phyloP scores from a whole-genome alignment of 148 eudicot genomes.

The Diospyros kaki region DNA sequence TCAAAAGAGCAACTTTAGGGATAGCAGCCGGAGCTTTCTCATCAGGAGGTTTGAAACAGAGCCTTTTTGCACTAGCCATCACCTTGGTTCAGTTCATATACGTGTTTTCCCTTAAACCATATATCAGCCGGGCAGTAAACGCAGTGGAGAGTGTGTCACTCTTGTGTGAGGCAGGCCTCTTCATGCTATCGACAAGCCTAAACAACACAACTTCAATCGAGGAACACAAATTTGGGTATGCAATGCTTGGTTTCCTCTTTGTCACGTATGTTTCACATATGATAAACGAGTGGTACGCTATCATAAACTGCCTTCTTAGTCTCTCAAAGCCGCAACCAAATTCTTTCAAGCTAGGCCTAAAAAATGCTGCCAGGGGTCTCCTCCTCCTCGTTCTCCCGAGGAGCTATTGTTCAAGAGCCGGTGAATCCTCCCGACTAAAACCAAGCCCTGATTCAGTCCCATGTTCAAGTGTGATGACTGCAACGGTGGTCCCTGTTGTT shows the following conservation, averaged over 20 bases:
- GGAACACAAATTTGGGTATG: constrained; percentile 2
- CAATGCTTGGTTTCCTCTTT: constrained; percentile 19
- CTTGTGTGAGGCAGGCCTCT: constrained; percentile 16
- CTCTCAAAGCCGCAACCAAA: constrained; percentile 9
- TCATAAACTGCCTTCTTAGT: constrained; percentile 12
- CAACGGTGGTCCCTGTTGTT: constrained; percentile 17
- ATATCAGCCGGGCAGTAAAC: constrained; percentile 14
- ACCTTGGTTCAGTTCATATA: constrained; percentile 13
- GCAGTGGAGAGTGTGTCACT: constrained; percentile 18
- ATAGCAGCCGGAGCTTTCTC: constrained; percentile 17
- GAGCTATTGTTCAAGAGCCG: constrained; percentile 6
- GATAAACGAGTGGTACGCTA: constrained; percentile 8
- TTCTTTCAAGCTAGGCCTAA: constrained; percentile 18
- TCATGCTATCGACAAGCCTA: constrained; percentile 7
- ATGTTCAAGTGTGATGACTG: constrained; percentile 13
- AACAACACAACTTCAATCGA: constrained; percentile 2
- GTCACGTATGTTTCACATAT: constrained; percentile 14
- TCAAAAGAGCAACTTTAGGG: constrained; percentile 14
- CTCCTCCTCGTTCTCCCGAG: constrained; percentile 14
- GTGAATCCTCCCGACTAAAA: neutral
- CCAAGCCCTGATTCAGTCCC: neutral
- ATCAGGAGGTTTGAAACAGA: constrained; percentile 16
- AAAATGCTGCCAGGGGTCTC: constrained; percentile 18
- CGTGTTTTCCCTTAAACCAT: constrained; percentile 13
- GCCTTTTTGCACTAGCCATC: constrained; percentile 18